These are phyloP conservation scores for Filobasidium floriforme DNA, from an alignment of 768 basidiomycete species.

Conservation along the genomic window DNA sequence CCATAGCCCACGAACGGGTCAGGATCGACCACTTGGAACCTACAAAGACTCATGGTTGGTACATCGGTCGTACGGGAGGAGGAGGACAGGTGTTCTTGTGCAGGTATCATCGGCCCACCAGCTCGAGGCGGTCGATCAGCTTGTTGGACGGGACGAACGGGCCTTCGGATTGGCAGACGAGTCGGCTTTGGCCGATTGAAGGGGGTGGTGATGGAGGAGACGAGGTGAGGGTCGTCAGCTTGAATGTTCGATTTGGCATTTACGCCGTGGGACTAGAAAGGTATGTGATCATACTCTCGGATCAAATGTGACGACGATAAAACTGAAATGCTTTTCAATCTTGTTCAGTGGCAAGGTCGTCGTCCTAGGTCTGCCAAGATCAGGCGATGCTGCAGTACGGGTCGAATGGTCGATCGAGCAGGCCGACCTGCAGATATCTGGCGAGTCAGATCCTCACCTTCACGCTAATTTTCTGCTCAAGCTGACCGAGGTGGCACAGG, in stretches of 20 bases:
- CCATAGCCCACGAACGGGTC: background rate
- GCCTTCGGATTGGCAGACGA: conserved; percentile 12
- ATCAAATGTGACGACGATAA: conserved; percentile 1
- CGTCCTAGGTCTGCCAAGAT: conserved; percentile 57
- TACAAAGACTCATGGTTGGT: background rate
- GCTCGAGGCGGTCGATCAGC: background rate
- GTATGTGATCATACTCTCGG: conserved; percentile 45
- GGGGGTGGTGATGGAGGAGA: conserved; percentile 13
- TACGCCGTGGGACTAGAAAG: conserved; percentile 69
- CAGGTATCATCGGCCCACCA: background rate
- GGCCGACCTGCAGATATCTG: too few relatives aligned
- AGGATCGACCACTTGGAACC: background rate
- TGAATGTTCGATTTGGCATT: conserved; percentile 74
- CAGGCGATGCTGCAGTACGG: too few relatives aligned
- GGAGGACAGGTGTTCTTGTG: background rate
- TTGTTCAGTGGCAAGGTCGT: conserved; percentile 47
- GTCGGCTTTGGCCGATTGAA: conserved; percentile 2
- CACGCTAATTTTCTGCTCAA: background rate
- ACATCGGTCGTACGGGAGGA: background rate
- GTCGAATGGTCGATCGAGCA: too few relatives aligned
- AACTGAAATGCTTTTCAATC: conserved; percentile 12
- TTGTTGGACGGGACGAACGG: conserved; percentile 1
- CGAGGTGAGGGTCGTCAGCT: conserved; percentile 49
- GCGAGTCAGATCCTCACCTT: too few relatives aligned
- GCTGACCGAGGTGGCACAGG: conserved; percentile 15